Percentiles rank a stretch among this genome's conserved stretches.
Evolutionary conservation across 306 rosid species (phyloP).

Genomic region (Albizia julibrissin): DNA sequence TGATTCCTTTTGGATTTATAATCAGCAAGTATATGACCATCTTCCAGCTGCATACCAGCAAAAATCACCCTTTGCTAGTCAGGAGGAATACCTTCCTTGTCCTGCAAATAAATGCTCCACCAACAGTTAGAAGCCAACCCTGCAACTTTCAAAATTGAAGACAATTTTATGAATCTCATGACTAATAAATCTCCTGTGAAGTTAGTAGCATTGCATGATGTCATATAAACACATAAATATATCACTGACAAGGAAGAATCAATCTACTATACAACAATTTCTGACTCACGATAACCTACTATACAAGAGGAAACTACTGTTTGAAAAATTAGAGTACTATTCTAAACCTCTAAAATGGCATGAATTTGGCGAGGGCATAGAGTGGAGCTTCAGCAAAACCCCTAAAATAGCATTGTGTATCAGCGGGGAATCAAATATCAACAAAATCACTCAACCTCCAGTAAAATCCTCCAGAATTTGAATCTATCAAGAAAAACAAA

Average conservation of each 20-base stretch:
- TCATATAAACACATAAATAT: background rate
- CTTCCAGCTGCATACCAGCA: conserved; percentile 8
- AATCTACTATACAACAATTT: background rate
- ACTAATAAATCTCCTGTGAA: background rate
- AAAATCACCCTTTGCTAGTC: conserved; percentile 2
- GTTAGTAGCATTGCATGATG: background rate
- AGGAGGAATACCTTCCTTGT: conserved; percentile 8
- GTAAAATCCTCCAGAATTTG: too few relatives aligned
- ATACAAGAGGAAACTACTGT: background rate
- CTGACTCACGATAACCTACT: background rate
- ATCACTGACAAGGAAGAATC: background rate
- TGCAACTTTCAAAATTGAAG: background rate
- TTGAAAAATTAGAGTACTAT: background rate
- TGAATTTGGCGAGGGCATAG: background rate
- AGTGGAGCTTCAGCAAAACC: background rate
- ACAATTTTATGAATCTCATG: background rate
- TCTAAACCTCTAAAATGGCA: background rate
- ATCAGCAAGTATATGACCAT: conserved; percentile 1
- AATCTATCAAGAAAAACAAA: too few relatives aligned
- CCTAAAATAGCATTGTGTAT: background rate
- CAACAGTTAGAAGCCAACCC: background rate
- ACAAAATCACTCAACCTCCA: too few relatives aligned
- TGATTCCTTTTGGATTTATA: conserved; percentile 9
- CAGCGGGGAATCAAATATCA: background rate
- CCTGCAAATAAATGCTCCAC: background rate